Evolutionary conservation across 371 early-diverging fungal species (phyloP).

Genomic region (Mortierella sp.): DNA sequence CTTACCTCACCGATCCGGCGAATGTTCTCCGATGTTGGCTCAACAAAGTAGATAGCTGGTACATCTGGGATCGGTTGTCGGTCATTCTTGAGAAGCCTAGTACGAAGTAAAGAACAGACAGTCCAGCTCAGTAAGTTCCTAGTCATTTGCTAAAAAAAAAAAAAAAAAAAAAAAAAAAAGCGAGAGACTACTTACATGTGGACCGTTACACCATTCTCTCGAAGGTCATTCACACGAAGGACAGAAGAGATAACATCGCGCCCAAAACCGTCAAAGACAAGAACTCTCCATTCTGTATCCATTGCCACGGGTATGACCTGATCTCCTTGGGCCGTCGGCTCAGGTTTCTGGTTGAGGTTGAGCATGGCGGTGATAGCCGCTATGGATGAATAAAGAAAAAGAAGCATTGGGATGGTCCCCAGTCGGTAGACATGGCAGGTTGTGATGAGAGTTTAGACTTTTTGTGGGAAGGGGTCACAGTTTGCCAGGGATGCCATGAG

Average conservation of each 20-base stretch:
- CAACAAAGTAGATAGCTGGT: slow-evolving; percentile 98
- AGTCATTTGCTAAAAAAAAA: neutral
- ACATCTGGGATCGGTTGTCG: slow-evolving; percentile 94
- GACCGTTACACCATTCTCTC: slow-evolving; percentile 98
- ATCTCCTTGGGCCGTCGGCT: slow-evolving; percentile 37
- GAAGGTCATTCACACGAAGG: slow-evolving; percentile 95
- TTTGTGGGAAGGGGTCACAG: neutral
- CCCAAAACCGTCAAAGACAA: slow-evolving; percentile 95
- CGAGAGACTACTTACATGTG: slow-evolving; percentile 96
- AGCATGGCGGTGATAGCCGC: slow-evolving; percentile 68
- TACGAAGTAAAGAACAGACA: neutral
- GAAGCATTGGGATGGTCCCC: neutral
- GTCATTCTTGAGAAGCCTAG: slow-evolving; percentile 79
- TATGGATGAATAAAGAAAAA: slow-evolving; percentile 11
- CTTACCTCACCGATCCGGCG: slow-evolving; percentile 79
- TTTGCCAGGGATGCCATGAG: slow-evolving; percentile 26
- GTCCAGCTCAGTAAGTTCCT: too few relatives aligned
- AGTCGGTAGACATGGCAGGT: neutral
- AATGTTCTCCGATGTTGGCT: slow-evolving; percentile 90
- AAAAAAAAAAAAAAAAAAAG: neutral
- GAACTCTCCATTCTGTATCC: slow-evolving; percentile 91
- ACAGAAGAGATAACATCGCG: slow-evolving; percentile 98
- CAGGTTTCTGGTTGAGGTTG: slow-evolving; percentile 59
- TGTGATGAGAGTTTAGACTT: neutral
- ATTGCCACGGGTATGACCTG: slow-evolving; percentile 43